Evolutionary conservation across 306 rosid species (phyloP), one percentile per base, ranked within the genome.

Genomic region (Urtica urens): DNA sequence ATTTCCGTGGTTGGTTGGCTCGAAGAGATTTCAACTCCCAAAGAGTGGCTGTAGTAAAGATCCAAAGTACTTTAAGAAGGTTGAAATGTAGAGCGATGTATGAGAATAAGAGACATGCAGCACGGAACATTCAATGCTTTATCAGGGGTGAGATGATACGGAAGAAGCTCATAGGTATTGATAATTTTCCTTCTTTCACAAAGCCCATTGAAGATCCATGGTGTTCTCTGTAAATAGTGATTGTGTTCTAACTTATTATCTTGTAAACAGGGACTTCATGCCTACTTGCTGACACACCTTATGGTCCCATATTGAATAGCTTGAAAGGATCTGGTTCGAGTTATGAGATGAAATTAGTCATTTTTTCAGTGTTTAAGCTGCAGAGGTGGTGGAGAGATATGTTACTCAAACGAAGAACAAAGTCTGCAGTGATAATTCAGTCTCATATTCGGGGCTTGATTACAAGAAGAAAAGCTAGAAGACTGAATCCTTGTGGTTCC

Each of bases 351-450:
- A 65, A 76, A 44, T 25, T 65, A 14, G 53, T 63, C 53, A 61
- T 74, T 53, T 22, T 24, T 70, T 79, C 93, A 37, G 75, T 72
- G 67, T 49, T 78, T 47, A 83, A 74, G 74, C 61, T 88, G 68
- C 96, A 88, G 65, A 68, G 78, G 37, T 78, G 95, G 96, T 88
- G 96, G 96, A 78, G 73, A 58, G 41, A 55, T 65, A 52, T 80
- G 66, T 62, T 49, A n/a, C 63, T 40, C 10, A 80, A 72, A 34
- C 47, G 46, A 31, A 78, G 68, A 65, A 64, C 71, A 14, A 76
- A 60, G 51, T 72, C 81, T 61, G 82, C 68, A 11, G 17, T 77
- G 47, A 65, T 60, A 67, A 74, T 88, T 58, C 95, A 88, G 74
- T 74, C 93, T 55, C 81, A 60, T 53, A 37, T 63, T 23, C 90